These are phyloP conservation scores for Prillingera fragicola DNA, from an alignment of 1,284 basidiomycete species.

Conservation along the genomic window DNA sequence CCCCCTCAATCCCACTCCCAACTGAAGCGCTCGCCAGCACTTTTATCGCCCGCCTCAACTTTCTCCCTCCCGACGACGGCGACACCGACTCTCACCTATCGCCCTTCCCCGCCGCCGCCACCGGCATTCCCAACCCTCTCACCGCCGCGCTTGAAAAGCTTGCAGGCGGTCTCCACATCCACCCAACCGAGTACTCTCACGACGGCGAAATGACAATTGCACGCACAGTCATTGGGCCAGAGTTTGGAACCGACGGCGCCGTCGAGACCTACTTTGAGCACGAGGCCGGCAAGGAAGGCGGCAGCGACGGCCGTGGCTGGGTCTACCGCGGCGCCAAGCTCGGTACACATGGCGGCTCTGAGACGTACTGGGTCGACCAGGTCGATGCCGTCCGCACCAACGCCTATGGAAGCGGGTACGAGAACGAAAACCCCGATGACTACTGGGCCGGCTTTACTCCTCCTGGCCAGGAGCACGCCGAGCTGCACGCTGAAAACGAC, in stretches of 20 bases:
- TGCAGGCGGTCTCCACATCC: neutral
- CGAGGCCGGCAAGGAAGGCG: constrained; percentile 8
- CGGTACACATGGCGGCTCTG: neutral
- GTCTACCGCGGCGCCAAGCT: constrained; percentile 25
- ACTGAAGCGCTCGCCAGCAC: constrained; percentile 27
- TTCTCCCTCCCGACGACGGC: constrained; percentile 32
- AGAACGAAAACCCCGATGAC: constrained; percentile 14
- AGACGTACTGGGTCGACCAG: neutral
- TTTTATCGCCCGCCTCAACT: constrained; percentile 37
- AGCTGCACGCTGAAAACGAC: constrained; percentile 13
- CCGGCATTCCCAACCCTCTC: constrained; percentile 9
- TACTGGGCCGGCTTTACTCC: constrained; percentile 34
- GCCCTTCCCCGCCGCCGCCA: constrained; percentile 22
- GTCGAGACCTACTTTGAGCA: constrained; percentile 15
- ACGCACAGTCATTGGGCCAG: constrained; percentile 2
- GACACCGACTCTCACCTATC: constrained; percentile 40
- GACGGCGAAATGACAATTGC: constrained; percentile 18
- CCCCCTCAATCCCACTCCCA: constrained; percentile 37
- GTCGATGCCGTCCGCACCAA: neutral
- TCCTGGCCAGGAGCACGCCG: constrained; percentile 1
- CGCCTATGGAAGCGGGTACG: constrained; percentile 8
- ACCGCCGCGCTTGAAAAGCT: constrained; percentile 4
- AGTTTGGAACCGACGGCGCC: constrained; percentile 2
- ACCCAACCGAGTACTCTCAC: constrained; percentile 11
- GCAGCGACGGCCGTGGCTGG: constrained; percentile 29